Percentiles rank a stretch among this genome's conserved stretches.
Conservation (phyloP, 768 basidiomycete species). For the Boletus reticuloceps region DNA sequence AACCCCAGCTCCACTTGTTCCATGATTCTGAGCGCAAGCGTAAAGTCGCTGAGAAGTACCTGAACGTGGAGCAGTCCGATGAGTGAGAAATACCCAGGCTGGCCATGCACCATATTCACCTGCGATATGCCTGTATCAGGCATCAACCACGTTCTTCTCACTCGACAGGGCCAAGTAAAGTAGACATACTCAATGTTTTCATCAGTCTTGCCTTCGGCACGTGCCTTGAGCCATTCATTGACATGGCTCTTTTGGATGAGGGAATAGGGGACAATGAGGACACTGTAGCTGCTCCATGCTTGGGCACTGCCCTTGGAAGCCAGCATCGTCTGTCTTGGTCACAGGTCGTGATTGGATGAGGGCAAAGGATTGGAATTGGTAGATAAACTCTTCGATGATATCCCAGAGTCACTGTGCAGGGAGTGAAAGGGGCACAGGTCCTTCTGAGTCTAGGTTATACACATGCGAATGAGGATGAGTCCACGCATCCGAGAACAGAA, state of each 20-base stretch:
- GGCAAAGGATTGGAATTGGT: constrained; percentile 96
- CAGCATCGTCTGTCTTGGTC: constrained; percentile 87
- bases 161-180: not conserved
- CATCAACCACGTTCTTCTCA: not conserved
- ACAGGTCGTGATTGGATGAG: constrained; percentile 86
- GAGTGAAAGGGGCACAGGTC: constrained; percentile 85
- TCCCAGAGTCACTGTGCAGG: constrained; percentile 99
- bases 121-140: constrained; percentile 61
- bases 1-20: constrained; percentile 90
- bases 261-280: constrained; percentile 98
- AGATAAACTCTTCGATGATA: constrained; percentile 96
- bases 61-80: constrained; percentile 97
- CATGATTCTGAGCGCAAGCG: constrained; percentile 91
- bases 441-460: constrained; percentile 72
- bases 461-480: not conserved
- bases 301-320: constrained; percentile 70
- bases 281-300: constrained; percentile 98
- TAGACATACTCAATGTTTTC: constrained; percentile 79
- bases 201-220: constrained; percentile 71
- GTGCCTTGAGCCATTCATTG: constrained; percentile 87
- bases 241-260: constrained; percentile 96
- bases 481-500: too few relatives aligned
- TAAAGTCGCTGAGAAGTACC: constrained; percentile 92
- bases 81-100: constrained; percentile 95
- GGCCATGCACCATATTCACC: constrained; percentile 94